Conservation (phyloP, 2,329 filamentous ascomycete species). For the Periconia digitata region DNA sequence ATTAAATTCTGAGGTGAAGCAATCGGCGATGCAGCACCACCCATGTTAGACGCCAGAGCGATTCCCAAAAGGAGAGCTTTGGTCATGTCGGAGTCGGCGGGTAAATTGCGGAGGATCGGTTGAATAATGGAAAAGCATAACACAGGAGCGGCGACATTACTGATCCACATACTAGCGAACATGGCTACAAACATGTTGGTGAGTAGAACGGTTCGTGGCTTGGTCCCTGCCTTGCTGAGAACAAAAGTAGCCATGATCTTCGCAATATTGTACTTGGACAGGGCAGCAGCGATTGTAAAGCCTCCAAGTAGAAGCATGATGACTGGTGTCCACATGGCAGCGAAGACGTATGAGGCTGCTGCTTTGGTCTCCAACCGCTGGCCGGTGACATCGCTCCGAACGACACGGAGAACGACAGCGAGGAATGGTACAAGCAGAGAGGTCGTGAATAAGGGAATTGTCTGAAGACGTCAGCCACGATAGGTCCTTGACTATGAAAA, state of each 20-base stretch:
- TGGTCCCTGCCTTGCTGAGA: conserved; percentile 91
- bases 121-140: conserved; percentile 98
- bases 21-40: conserved; percentile 94
- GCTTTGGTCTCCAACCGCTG: conserved; percentile 74
- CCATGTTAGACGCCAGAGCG: conserved; percentile 91
- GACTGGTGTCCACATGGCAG: conserved; percentile 98
- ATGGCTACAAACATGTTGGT: conserved; percentile 99
- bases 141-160: conserved; percentile 95
- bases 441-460: conserved; percentile 95
- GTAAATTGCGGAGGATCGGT: conserved; percentile 92
- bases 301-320: conserved; percentile 97
- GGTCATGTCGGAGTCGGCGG: conserved; percentile 86
- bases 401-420: conserved; percentile 81
- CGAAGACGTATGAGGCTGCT: conserved; percentile 82
- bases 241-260: conserved; percentile 97
- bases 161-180: conserved; percentile 98
- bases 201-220: conserved; percentile 83
- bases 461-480: conserved; percentile 53
- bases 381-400: conserved; percentile 73
- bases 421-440: conserved; percentile 92
- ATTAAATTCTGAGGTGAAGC: conserved; percentile 98
- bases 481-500: neutral
- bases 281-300: conserved; percentile 90
- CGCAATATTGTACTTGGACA: conserved; percentile 97
- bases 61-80: conserved; percentile 96